Evolutionary conservation across 345 rosid species (phyloP).

Genomic region (Melastoma malabathricum): DNA sequence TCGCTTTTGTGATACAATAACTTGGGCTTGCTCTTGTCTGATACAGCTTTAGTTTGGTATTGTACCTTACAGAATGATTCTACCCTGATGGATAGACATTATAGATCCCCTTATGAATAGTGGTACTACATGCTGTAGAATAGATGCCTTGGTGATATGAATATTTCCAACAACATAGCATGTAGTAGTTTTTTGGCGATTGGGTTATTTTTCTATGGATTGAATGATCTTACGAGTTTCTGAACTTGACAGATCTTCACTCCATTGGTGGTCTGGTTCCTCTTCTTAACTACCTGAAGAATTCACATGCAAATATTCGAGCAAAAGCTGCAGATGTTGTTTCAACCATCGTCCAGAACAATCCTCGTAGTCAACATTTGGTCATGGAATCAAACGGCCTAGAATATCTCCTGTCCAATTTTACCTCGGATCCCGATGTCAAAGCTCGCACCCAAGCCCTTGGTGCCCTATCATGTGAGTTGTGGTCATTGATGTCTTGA

Average conservation of each 20-base stretch:
- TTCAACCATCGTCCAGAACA: constrained; percentile 81
- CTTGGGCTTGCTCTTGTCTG: too few relatives aligned
- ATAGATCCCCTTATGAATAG: too few relatives aligned
- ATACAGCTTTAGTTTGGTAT: too few relatives aligned
- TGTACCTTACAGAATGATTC: too few relatives aligned
- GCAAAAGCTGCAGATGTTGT: constrained; percentile 91
- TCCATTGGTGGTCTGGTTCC: constrained; percentile 85
- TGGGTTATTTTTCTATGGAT: too few relatives aligned
- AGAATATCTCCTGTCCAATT: constrained; percentile 58
- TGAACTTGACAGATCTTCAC: constrained; percentile 49
- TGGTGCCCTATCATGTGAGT: constrained; percentile 92
- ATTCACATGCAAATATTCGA: constrained; percentile 55
- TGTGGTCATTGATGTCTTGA: neutral
- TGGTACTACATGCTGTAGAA: too few relatives aligned
- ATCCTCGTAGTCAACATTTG: constrained; percentile 70
- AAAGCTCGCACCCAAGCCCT: constrained; percentile 65
- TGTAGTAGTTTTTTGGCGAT: too few relatives aligned
- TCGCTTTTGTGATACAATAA: too few relatives aligned
- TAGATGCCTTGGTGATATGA: too few relatives aligned
- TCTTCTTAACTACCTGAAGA: constrained; percentile 67
- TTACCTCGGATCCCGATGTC: constrained; percentile 49
- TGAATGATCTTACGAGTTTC: neutral
- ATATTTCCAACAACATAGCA: too few relatives aligned
- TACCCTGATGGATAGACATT: too few relatives aligned
- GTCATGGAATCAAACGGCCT: constrained; percentile 96